Base-by-base conservation (phyloP, 768 basidiomycete genomes). In the Leccinum sublutescens region DNA sequence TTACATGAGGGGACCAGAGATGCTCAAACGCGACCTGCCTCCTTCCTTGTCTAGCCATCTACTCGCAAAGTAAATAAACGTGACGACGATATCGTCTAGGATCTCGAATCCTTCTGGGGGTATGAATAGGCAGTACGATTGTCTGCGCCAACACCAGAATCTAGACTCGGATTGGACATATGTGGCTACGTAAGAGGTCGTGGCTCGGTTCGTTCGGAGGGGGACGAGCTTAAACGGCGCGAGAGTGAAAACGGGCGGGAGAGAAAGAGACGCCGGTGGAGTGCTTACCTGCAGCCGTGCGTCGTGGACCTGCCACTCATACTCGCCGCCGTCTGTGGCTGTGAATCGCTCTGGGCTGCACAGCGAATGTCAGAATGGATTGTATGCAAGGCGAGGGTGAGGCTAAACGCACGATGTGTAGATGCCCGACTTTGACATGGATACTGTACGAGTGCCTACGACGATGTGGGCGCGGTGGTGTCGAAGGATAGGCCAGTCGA, bases 1-100 rank as follows among this genome's bases (percentile, higher is more conserved):
- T 11, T 54, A 61, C 6, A 55, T 4, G n/a, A 57, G 1, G 0
- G 40, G 19, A 5, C 57, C 52, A 2, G 65, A 56, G 9, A 64
- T 45, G 45, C 62, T 53, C 1, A 50, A 5, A 36, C 57, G 64
- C 0, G 67, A 52, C 53, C 17, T 71, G 34, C 3, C 7, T 15
- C 47, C 36, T 38, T 74, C 71, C 33, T 51, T 64, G 17, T 69
- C 71, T 5, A 62, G 64, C 71, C 71, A 73, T 55, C 60, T 70
- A 21, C 59, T 45, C 52, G 69, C 73, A n/a, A 74, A 74, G 49
- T 73, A 76, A 19, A 76, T 59, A 31, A 76, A 75, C 0, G 75
- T 75, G 55, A 74, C 71, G 33, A 75, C 25, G 36, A 75, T 74
- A 36, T 75, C 75, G 52, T 76, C 74, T 12, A 75, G 57, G 40